These are phyloP conservation scores for Neurospora pannonica DNA, from an alignment of 495 filamentous ascomycete genomes.

Conservation along the genomic window DNA sequence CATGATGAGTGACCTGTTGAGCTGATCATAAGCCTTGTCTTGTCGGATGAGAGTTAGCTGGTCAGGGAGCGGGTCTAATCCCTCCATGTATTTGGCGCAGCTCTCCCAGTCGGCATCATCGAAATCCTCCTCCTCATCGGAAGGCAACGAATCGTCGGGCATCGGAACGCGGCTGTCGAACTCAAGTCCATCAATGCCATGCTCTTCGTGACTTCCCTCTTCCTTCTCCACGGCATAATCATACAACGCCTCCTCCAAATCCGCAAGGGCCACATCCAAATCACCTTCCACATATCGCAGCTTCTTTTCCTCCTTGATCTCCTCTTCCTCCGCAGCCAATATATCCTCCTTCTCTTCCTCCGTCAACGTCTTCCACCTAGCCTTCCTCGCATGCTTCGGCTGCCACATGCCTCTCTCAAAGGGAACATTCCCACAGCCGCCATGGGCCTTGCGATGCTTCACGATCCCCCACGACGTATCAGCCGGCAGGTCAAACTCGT, in stretches of 20 bases:
- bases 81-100: not conserved
- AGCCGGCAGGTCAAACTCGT: slow-evolving; percentile 10
- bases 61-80: not conserved
- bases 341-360: slow-evolving; percentile 17
- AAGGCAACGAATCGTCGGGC: not conserved
- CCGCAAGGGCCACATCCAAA: not conserved
- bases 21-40: not conserved
- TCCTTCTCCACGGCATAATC: not conserved
- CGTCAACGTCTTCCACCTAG: slow-evolving; percentile 20
- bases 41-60: not conserved
- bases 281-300: not conserved
- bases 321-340: slow-evolving; percentile 10
- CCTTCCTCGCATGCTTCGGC: slow-evolving; percentile 26
- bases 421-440: slow-evolving; percentile 24
- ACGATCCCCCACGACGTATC: slow-evolving; percentile 3
- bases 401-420: slow-evolving; percentile 22
- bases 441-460: slow-evolving; percentile 7
- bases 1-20: not conserved
- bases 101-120: not conserved
- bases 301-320: not conserved
- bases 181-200: not conserved
- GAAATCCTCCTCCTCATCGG: not conserved
- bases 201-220: not conserved
- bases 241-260: not conserved
- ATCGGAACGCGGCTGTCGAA: not conserved